Conservation (phyloP, 257 asterid genomes). For the Cordia subcordata region DNA sequence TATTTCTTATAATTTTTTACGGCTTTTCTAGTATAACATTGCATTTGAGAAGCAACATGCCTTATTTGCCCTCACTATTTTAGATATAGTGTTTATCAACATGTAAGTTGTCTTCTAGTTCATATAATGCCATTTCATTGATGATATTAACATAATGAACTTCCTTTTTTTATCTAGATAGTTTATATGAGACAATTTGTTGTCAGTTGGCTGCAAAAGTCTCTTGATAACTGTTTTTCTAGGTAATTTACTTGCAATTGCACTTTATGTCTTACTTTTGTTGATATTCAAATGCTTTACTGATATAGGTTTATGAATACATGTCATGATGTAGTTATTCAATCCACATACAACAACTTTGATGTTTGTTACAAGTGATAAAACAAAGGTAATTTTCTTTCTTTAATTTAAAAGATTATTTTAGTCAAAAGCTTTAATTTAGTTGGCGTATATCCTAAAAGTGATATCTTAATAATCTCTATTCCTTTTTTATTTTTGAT, state of each 20-base stretch:
- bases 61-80: slow-evolving; percentile 94
- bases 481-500: neutral
- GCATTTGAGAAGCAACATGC: slow-evolving; percentile 96
- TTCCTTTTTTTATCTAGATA: neutral
- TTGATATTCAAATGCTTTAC: neutral
- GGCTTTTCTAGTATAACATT: slow-evolving; percentile 67
- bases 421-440: neutral
- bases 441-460: neutral
- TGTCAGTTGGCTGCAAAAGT: slow-evolving; percentile 78
- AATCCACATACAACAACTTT: slow-evolving; percentile 93
- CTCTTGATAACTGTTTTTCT: slow-evolving; percentile 92
- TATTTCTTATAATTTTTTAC: neutral
- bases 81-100: slow-evolving; percentile 92
- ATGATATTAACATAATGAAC: too few relatives aligned
- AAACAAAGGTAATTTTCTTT: slow-evolving; percentile 60
- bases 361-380: slow-evolving; percentile 95
- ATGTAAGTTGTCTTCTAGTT: slow-evolving; percentile 52
- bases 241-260: slow-evolving; percentile 36
- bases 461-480: neutral
- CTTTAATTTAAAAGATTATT: neutral
- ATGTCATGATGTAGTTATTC: slow-evolving; percentile 97
- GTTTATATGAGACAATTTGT: neutral
- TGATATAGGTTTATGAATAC: slow-evolving; percentile 25
- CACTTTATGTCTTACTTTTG: neutral
- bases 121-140: neutral